phyloP scores from a whole-genome alignment of 2,329 filamentous ascomycete genomes.

The Tolypocladium nubicola region DNA sequence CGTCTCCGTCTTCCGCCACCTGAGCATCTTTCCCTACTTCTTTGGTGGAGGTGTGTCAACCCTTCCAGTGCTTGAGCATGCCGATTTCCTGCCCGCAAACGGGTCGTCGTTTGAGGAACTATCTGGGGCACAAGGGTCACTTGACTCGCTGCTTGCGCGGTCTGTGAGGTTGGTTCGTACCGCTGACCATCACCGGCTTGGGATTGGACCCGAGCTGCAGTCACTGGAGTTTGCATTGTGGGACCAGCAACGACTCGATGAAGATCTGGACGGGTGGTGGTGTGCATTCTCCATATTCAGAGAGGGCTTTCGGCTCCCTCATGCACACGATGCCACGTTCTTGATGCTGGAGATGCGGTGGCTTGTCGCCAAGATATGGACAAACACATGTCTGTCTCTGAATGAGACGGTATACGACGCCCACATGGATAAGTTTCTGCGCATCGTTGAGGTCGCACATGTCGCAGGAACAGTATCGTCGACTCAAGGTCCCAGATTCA shows the following conservation, averaged over 20 bases:
- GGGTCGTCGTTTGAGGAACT: conserved; percentile 4
- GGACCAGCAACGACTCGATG: conserved; percentile 11
- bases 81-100: background rate
- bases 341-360: conserved; percentile 19
- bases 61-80: conserved; percentile 3
- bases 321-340: background rate
- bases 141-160: conserved; percentile 17
- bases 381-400: conserved; percentile 14
- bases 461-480: conserved; percentile 4
- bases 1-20: conserved; percentile 24
- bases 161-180: conserved; percentile 18
- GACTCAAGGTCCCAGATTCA: conserved; percentile 17
- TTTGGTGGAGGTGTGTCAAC: conserved; percentile 13
- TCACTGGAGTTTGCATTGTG: conserved; percentile 8
- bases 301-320: background rate
- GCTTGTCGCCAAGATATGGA: conserved; percentile 22
- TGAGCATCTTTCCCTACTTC: conserved; percentile 28
- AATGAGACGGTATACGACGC: conserved; percentile 24
- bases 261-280: conserved; percentile 18
- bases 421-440: conserved; percentile 16
- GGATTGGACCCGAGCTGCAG: conserved; percentile 4
- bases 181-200: conserved; percentile 15
- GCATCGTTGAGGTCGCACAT: conserved; percentile 16
- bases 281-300: conserved; percentile 12
- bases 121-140: conserved; percentile 16